A percentile compares a stretch with the other conserved stretches of the same genome.
Conservation (phyloP, 768 basidiomycete genomes). For the Tricholoma hemisulphureum region DNA sequence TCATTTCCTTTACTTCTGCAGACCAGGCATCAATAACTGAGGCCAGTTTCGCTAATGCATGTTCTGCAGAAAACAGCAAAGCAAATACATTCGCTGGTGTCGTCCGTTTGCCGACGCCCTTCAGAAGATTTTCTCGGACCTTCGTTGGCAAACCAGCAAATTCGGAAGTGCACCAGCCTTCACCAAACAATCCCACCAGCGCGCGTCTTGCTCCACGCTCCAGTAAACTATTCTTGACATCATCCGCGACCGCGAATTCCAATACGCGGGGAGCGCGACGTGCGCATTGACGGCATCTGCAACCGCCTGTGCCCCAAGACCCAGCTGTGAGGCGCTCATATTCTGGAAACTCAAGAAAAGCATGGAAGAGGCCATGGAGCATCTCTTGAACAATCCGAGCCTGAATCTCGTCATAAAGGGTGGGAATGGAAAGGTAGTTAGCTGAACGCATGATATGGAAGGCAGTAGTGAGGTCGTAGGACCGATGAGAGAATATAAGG, state of each 20-base stretch:
- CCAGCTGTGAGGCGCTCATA: conserved; percentile 74
- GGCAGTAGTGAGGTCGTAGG: conserved; percentile 89
- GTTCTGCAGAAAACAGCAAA: conserved; percentile 64
- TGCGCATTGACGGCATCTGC: conserved; percentile 81
- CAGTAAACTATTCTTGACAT: conserved; percentile 72
- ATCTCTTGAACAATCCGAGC: conserved; percentile 84
- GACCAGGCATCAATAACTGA: conserved; percentile 69
- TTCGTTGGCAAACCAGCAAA: conserved; percentile 70
- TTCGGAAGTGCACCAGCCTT: conserved; percentile 84
- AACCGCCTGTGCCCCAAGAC: conserved; percentile 82
- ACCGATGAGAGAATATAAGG: conserved; percentile 86
- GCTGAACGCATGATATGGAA: conserved; percentile 87
- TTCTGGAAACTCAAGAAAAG: conserved; percentile 74
- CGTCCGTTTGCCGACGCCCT: conserved; percentile 69
- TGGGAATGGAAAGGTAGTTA: conserved; percentile 70
- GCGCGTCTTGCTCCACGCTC: conserved; percentile 72
- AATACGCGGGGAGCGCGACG: conserved; percentile 79
- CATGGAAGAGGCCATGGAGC: conserved; percentile 86
- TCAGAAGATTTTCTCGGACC: conserved; percentile 65
- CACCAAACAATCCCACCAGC: conserved; percentile 81
- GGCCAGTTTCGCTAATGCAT: conserved; percentile 54
- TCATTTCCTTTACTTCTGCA: conserved; percentile 65
- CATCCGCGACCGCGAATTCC: conserved; percentile 73
- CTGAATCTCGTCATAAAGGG: conserved; percentile 77
- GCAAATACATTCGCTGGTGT: conserved; percentile 66